Conservation (phyloP, 2,329 filamentous ascomycete genomes). For the Parastagonospora nodorum region DNA sequence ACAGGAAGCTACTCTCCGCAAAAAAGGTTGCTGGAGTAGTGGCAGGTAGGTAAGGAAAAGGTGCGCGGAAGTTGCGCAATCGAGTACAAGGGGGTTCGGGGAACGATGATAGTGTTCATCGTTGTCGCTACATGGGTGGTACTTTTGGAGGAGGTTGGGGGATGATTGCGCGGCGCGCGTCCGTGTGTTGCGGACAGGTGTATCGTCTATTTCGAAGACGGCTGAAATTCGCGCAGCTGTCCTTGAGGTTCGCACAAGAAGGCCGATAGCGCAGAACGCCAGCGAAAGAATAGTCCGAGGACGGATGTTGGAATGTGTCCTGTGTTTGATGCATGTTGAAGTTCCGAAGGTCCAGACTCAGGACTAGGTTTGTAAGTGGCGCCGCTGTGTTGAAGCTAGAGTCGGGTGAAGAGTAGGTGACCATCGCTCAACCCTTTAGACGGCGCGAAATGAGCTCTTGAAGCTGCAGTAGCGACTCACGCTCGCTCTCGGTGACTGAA, state of each 20-base stretch:
- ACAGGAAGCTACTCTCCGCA: constrained; percentile 13
- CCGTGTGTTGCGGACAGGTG: constrained; percentile 16
- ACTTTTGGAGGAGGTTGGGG: constrained; percentile 3
- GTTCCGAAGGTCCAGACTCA: constrained; percentile 23
- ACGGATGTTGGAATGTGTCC: constrained; percentile 4
- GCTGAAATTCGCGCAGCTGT: constrained; percentile 11
- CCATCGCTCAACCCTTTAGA: constrained; percentile 28
- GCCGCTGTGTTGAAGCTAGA: constrained; percentile 22
- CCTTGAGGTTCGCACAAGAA: background rate
- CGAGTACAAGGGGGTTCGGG: background rate
- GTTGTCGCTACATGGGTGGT: background rate
- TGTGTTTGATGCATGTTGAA: constrained; percentile 13
- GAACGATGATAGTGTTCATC: background rate
- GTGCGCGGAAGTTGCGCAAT: background rate
- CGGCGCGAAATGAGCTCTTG: constrained; percentile 40
- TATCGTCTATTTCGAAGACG: constrained; percentile 18
- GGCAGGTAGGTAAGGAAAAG: constrained; percentile 4
- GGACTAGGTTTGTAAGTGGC: constrained; percentile 20
- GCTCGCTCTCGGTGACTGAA: constrained; percentile 30
- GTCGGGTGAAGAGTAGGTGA: constrained; percentile 16
- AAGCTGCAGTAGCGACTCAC: constrained; percentile 37
- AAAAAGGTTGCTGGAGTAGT: background rate
- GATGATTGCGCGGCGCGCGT: constrained; percentile 14
- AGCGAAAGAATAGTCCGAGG: constrained; percentile 2
- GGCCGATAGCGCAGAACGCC: background rate